Percentiles rank a stretch among this genome's conserved stretches.
Conservation (phyloP, 129 eudicot species). For the Flaveria brownii region DNA sequence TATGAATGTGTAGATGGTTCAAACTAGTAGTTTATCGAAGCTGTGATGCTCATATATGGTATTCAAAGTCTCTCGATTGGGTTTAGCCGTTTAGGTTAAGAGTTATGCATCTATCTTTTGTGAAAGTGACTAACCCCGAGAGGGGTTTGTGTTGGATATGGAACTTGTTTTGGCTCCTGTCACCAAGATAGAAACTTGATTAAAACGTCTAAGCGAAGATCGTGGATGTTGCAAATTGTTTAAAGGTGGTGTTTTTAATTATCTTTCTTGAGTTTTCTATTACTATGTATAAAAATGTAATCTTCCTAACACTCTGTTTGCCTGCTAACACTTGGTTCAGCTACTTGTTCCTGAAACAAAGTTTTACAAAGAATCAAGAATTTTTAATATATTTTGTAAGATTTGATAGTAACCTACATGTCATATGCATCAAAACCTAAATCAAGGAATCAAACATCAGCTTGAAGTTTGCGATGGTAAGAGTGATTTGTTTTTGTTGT, state of each 20-base stretch:
- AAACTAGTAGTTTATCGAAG: slow-evolving; percentile 7
- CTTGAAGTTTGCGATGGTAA: not conserved
- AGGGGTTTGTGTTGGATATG: slow-evolving; percentile 8
- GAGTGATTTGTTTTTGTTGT: not conserved
- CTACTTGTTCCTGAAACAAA: not conserved
- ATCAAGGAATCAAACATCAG: not conserved
- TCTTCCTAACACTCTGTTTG: not conserved
- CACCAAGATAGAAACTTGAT: not conserved
- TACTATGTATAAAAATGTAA: not conserved
- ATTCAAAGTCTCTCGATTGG: not conserved
- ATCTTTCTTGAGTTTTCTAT: not conserved
- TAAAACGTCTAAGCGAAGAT: not conserved
- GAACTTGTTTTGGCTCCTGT: slow-evolving; percentile 17
- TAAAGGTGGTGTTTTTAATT: not conserved
- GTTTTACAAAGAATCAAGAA: not conserved
- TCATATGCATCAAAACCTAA: not conserved
- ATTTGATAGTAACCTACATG: not conserved
- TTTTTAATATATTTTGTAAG: not conserved
- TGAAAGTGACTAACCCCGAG: not conserved
- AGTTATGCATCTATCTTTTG: slow-evolving; percentile 11
- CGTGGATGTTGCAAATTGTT: slow-evolving; percentile 2
- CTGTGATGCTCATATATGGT: not conserved
- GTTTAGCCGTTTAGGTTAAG: slow-evolving; percentile 12
- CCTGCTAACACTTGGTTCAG: not conserved
- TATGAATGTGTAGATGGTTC: slow-evolving; percentile 27